These are phyloP conservation scores for Hymenoscyphus occultus DNA, from an alignment of 2,329 filamentous ascomycete species.

Conservation along the genomic window DNA sequence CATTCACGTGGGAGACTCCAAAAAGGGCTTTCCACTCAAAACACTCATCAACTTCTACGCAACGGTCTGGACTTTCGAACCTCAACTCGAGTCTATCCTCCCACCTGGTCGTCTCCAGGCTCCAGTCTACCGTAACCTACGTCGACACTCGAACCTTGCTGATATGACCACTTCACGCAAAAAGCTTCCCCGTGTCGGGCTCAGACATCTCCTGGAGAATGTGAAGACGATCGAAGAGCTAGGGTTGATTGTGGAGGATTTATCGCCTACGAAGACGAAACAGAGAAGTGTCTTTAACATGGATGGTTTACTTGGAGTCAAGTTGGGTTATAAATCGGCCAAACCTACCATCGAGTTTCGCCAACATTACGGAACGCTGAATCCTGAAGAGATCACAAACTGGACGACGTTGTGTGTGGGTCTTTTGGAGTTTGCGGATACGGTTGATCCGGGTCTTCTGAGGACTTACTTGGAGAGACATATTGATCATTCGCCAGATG, in stretches of 20 bases:
- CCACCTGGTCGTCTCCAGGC: background rate
- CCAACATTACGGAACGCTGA: slow-evolving; percentile 21
- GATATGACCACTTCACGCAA: background rate
- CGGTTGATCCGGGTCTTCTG: background rate
- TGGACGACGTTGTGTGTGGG: slow-evolving; percentile 17
- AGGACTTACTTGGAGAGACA: background rate
- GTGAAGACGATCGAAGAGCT: no score
- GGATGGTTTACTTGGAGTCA: background rate
- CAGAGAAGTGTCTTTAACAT: background rate
- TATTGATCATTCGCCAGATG: background rate
- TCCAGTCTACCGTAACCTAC: background rate
- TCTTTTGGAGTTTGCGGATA: slow-evolving; percentile 11
- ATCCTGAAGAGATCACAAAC: slow-evolving; percentile 9
- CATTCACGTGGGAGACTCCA: background rate
- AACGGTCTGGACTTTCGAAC: background rate
- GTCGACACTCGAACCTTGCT: background rate
- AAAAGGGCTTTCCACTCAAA: background rate
- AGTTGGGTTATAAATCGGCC: background rate
- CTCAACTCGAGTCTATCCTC: background rate
- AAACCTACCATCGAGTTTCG: slow-evolving; percentile 23
- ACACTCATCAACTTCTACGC: background rate
- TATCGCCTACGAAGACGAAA: background rate
- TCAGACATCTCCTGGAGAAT: background rate
- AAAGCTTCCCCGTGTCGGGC: background rate
- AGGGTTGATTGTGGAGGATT: background rate